A percentile compares a stretch with the other conserved stretches of the same genome.
phyloP scores from a whole-genome alignment of 177 flowering plant species.

The Vitis hybrid region DNA sequence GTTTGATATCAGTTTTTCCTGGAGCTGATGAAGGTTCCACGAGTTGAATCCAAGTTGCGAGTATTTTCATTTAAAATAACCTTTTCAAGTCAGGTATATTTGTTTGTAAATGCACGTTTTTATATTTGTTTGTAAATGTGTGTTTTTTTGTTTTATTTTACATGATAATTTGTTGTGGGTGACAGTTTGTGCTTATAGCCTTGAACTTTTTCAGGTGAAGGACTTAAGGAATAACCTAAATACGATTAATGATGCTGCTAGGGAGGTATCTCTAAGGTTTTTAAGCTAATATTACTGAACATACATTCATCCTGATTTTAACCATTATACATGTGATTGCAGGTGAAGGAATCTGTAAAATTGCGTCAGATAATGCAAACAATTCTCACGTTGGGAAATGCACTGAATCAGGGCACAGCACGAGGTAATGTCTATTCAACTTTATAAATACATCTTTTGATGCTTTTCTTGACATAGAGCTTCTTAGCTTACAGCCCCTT shows the following conservation, averaged over 20 bases:
- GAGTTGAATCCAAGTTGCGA: slow-evolving; percentile 91
- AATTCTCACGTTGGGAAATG: slow-evolving; percentile 96
- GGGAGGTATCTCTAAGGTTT: slow-evolving; percentile 58
- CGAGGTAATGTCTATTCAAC: slow-evolving; percentile 50
- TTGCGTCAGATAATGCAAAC: slow-evolving; percentile 96
- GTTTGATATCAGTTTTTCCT: slow-evolving; percentile 71
- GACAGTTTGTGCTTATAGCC: neutral
- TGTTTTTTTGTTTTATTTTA: neutral
- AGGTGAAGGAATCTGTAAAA: slow-evolving; percentile 91
- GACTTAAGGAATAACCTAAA: slow-evolving; percentile 66
- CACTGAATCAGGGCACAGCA: slow-evolving; percentile 97
- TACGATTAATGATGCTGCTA: slow-evolving; percentile 72
- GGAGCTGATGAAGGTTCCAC: slow-evolving; percentile 97
- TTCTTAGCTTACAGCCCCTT: neutral
- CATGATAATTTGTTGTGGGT: neutral
- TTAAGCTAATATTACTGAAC: neutral
- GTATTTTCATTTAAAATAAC: slow-evolving; percentile 90
- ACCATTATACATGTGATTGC: slow-evolving; percentile 17
- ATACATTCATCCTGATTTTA: neutral
- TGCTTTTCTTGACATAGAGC: neutral
- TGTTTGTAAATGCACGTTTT: neutral
- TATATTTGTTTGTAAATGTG: neutral
- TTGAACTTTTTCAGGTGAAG: slow-evolving; percentile 57
- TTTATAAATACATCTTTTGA: neutral
- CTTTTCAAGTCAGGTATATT: slow-evolving; percentile 77